These are phyloP conservation scores for Kokia cookei DNA, from an alignment of 441 rosid genomes.

Conservation along the genomic window DNA sequence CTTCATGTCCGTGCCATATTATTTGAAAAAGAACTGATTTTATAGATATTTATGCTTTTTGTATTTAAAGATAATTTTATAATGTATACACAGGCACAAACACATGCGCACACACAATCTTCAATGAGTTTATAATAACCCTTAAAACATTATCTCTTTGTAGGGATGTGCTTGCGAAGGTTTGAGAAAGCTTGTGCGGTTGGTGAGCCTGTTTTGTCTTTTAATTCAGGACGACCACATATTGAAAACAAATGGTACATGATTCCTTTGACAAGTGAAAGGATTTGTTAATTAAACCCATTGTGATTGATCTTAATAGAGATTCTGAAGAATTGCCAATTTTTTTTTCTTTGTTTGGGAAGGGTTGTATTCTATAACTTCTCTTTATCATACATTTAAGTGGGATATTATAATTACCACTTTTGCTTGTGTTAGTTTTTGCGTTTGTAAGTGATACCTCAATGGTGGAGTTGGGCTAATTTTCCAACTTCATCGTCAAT, in stretches of 20 bases:
- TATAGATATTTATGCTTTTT: not conserved
- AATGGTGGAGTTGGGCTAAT: not conserved
- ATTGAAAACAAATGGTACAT: constrained; percentile 74
- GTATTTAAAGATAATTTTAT: not conserved
- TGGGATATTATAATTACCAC: not conserved
- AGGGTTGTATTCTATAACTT: not conserved
- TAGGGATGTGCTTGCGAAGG: constrained; percentile 78
- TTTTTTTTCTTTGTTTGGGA: not conserved
- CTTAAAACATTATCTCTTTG: constrained; percentile 13
- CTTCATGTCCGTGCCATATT: not conserved
- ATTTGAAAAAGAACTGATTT: not conserved
- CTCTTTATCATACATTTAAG: not conserved
- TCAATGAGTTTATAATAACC: constrained; percentile 1
- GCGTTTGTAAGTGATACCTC: not conserved
- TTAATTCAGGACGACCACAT: constrained; percentile 53
- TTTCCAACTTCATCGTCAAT: not conserved
- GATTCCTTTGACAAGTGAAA: not conserved
- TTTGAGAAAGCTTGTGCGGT: constrained; percentile 47
- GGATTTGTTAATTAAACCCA: not conserved
- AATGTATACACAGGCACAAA: not conserved
- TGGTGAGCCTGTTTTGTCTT: constrained; percentile 67
- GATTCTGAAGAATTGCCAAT: not conserved
- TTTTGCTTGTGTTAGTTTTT: not conserved
- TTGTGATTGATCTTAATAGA: not conserved
- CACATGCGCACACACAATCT: not conserved